A percentile compares a stretch with the other conserved stretches of the same genome.
Evolutionary conservation across 495 filamentous ascomycete genomes (phyloP).

Genomic region (Corynascus novoguineensis): DNA sequence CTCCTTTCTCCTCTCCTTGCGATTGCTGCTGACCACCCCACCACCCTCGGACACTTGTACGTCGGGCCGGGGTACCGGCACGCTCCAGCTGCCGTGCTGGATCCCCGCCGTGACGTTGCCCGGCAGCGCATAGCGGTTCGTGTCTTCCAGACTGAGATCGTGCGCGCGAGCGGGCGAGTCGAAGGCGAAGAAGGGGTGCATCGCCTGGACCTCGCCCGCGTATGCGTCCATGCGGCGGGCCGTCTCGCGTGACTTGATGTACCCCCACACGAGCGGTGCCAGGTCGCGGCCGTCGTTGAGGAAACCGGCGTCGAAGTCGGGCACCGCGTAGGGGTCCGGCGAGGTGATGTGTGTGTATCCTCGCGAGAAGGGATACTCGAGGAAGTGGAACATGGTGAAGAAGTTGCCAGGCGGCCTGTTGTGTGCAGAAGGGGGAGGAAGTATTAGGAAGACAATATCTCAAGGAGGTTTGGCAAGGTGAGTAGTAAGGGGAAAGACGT

Average conservation of each 20-base stretch:
- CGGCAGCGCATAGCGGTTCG: slow-evolving; percentile 66
- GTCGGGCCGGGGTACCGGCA: slow-evolving; percentile 35
- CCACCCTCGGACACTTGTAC: slow-evolving; percentile 41
- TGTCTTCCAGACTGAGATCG: slow-evolving; percentile 70
- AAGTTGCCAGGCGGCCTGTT: slow-evolving; percentile 59
- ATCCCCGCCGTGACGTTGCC: slow-evolving; percentile 71
- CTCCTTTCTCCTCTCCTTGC: slow-evolving; percentile 52
- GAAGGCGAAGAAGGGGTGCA: slow-evolving; percentile 62
- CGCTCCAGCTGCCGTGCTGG: slow-evolving; percentile 48
- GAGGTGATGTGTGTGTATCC: slow-evolving; percentile 68
- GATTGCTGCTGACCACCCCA: slow-evolving; percentile 46
- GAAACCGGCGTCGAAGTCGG: slow-evolving; percentile 79
- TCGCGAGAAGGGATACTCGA: slow-evolving; percentile 77
- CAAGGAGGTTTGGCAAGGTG: no score
- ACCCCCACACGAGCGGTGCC: slow-evolving; percentile 79
- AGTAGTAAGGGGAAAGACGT: slow-evolving; percentile 7
- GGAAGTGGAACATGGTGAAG: slow-evolving; percentile 85
- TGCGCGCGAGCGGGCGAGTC: slow-evolving; percentile 61
- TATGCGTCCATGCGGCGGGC: slow-evolving; percentile 72
- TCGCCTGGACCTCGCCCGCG: slow-evolving; percentile 66
- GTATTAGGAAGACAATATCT: no score
- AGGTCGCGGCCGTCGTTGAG: slow-evolving; percentile 83
- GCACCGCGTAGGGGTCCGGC: slow-evolving; percentile 63
- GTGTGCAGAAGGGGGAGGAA: neutral
- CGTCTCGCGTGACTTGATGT: slow-evolving; percentile 82